These are phyloP conservation scores for Lasiosphaeria miniovina DNA, from an alignment of 495 filamentous ascomycete species.

Conservation along the genomic window DNA sequence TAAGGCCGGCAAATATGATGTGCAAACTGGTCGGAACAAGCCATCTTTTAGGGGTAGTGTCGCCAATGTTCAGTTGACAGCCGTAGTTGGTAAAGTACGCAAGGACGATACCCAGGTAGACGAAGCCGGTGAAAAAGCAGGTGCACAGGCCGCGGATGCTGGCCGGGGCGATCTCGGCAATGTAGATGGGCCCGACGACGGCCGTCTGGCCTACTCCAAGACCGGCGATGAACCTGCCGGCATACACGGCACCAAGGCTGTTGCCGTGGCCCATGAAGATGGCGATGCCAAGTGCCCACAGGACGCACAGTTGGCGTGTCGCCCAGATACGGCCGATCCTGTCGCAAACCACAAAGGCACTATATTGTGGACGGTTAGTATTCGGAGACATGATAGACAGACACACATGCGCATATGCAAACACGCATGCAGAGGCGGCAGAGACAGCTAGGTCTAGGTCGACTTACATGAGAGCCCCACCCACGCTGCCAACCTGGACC, in stretches of 20 bases:
- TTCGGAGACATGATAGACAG: too few species aligned
- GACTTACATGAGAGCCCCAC: slow-evolving; percentile 58
- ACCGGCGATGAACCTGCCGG: slow-evolving; percentile 65
- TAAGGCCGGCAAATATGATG: slow-evolving; percentile 68
- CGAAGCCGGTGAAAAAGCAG: slow-evolving; percentile 63
- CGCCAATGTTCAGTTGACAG: slow-evolving; percentile 56
- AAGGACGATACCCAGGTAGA: slow-evolving; percentile 61
- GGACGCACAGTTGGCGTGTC: slow-evolving; percentile 59
- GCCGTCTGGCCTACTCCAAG: slow-evolving; percentile 66
- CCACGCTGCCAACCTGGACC: slow-evolving; percentile 69
- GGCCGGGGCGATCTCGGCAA: slow-evolving; percentile 60
- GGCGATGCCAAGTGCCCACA: slow-evolving; percentile 66
- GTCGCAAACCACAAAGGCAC: slow-evolving; percentile 64
- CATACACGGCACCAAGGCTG: slow-evolving; percentile 61
- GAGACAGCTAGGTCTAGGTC: neutral
- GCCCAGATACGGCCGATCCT: slow-evolving; percentile 68
- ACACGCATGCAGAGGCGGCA: too few species aligned
- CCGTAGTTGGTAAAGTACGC: slow-evolving; percentile 59
- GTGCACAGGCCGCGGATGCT: slow-evolving; percentile 65
- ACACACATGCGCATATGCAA: too few species aligned
- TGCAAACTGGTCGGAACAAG: slow-evolving; percentile 66
- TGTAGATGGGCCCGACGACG: slow-evolving; percentile 60
- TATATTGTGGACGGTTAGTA: slow-evolving; percentile 5
- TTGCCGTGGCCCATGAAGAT: slow-evolving; percentile 65
- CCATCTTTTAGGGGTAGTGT: slow-evolving; percentile 57